Evolutionary conservation across 2,329 filamentous ascomycete species (phyloP).

Genomic region (Ophiostoma australiae): DNA sequence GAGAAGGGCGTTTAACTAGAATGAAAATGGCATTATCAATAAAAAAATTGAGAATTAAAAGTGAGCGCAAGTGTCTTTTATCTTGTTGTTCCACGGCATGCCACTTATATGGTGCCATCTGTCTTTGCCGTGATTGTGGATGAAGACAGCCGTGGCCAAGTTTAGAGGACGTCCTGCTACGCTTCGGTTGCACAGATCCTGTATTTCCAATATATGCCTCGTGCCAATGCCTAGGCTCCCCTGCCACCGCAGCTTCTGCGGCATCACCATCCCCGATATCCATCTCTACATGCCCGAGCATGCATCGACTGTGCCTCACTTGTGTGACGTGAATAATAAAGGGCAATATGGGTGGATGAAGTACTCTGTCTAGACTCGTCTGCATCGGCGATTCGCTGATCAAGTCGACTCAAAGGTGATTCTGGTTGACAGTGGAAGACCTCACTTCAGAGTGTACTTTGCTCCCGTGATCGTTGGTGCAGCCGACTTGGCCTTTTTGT

Average conservation of each 20-base stretch:
- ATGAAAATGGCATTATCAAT: not conserved
- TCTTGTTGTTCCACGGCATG: not conserved
- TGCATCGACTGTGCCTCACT: not conserved
- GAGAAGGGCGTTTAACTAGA: not conserved
- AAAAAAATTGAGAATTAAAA: not conserved
- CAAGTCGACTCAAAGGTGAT: not conserved
- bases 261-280: not conserved
- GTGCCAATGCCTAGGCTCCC: not conserved
- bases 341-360: not conserved
- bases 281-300: not conserved
- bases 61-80: not conserved
- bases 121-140: not conserved
- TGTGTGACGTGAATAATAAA: not conserved
- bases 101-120: not conserved
- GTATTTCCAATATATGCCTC: not conserved
- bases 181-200: not conserved
- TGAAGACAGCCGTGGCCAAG: not conserved
- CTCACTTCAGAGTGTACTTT: constrained; percentile 59
- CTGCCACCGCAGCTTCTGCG: not conserved
- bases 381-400: not conserved
- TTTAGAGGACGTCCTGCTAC: not conserved
- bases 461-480: constrained; percentile 55
- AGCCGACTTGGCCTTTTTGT: constrained; percentile 45
- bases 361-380: not conserved
- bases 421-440: not conserved